Conservation (phyloP, 176 grass and related monocot species). For the Carex cristatella region DNA sequence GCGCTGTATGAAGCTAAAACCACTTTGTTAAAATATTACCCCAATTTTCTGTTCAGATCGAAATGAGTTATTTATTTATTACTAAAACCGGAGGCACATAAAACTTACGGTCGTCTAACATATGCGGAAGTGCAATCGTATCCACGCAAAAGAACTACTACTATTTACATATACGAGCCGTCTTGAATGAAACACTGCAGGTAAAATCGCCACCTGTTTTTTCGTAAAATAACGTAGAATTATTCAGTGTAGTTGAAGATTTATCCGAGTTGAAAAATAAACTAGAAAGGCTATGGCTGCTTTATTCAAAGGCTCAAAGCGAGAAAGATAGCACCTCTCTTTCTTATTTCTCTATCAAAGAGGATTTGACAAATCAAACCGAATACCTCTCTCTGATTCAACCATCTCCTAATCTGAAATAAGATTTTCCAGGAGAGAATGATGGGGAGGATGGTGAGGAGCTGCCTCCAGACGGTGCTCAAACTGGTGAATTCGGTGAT, state of each 20-base stretch:
- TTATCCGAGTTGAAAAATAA: background rate
- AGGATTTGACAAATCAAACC: background rate
- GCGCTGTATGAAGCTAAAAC: too few species aligned
- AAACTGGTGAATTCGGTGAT: slow-evolving; percentile 77
- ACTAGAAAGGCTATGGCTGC: background rate
- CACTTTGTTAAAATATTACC: too few species aligned
- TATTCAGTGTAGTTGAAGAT: background rate
- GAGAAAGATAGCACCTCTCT: background rate
- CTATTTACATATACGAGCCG: background rate
- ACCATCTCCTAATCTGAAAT: background rate
- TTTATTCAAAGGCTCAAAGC: background rate
- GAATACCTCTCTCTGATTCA: background rate
- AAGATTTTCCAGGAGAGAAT: background rate
- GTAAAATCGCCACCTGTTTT: background rate
- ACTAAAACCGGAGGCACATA: background rate
- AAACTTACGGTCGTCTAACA: background rate
- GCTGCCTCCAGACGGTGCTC: slow-evolving; percentile 74
- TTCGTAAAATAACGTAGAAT: background rate
- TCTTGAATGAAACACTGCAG: background rate
- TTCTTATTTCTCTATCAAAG: slow-evolving; percentile 2
- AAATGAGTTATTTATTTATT: background rate
- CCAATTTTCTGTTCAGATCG: background rate
- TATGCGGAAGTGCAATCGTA: background rate
- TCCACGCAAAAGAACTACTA: background rate
- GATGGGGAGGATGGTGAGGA: slow-evolving; percentile 50